Percentiles rank a stretch among this genome's conserved stretches.
These are phyloP conservation scores for Lachnellula hyalina DNA, from an alignment of 2,329 filamentous ascomycete species.

Conservation along the genomic window DNA sequence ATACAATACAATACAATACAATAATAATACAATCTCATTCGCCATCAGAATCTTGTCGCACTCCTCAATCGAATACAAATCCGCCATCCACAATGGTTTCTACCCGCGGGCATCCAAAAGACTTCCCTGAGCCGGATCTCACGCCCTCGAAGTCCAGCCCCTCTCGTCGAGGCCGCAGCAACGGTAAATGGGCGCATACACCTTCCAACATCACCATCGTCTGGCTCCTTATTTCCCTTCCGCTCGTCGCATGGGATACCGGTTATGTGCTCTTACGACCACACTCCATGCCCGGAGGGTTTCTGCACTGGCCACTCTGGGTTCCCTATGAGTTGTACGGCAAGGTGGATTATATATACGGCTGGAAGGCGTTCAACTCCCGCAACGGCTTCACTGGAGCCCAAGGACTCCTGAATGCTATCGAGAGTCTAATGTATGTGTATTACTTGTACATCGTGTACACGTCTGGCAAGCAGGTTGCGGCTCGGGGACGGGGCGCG, in stretches of 20 bases:
- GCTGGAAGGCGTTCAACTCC: conserved; percentile 55
- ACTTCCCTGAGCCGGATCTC: conserved; percentile 37
- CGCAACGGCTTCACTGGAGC: conserved; percentile 60
- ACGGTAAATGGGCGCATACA: conserved; percentile 49
- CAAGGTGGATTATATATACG: conserved; percentile 61
- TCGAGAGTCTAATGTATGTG: conserved; percentile 55
- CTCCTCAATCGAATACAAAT: not conserved
- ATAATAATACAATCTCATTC: too few species aligned
- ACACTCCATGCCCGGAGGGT: conserved; percentile 61
- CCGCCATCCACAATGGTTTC: conserved; percentile 45
- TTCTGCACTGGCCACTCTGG: conserved; percentile 57
- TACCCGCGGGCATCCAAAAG: conserved; percentile 48
- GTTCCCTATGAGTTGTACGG: conserved; percentile 62
- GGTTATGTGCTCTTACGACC: conserved; percentile 61
- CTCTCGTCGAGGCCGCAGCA: conserved; percentile 19
- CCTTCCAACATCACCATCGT: conserved; percentile 52
- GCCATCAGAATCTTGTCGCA: too few species aligned
- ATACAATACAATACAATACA: too few species aligned
- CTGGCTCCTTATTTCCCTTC: conserved; percentile 59
- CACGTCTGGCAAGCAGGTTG: conserved; percentile 33
- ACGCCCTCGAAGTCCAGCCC: conserved; percentile 18
- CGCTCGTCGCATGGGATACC: conserved; percentile 62
- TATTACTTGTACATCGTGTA: conserved; percentile 54
- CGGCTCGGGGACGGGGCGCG: conserved; percentile 25
- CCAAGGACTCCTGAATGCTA: conserved; percentile 53